Conservation (phyloP, 1,139 yeast species). For the Sugiyamaella japonica region DNA sequence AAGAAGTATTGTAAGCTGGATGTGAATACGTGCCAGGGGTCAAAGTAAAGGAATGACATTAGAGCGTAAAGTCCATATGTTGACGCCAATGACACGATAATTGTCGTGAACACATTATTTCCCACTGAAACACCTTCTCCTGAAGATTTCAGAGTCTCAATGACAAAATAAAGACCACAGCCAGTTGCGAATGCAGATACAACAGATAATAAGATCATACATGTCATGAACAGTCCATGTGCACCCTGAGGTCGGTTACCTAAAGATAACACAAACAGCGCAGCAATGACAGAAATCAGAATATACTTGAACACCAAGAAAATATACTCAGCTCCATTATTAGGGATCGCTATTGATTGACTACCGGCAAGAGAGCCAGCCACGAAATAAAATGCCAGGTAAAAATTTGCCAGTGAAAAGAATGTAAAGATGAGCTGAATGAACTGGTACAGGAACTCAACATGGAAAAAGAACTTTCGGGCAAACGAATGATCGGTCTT, state of each 20-base stretch:
- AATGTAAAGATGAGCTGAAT: slow-evolving; percentile 75
- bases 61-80: slow-evolving; percentile 83
- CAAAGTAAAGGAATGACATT: slow-evolving; percentile 79
- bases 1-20: slow-evolving; percentile 83
- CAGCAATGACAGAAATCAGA: slow-evolving; percentile 75
- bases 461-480: slow-evolving; percentile 74
- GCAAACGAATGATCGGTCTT: slow-evolving; percentile 74
- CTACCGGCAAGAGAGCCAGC: slow-evolving; percentile 75
- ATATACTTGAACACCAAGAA: slow-evolving; percentile 83
- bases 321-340: slow-evolving; percentile 63
- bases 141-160: slow-evolving; percentile 47
- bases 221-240: slow-evolving; percentile 62
- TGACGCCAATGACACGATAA: slow-evolving; percentile 76
- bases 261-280: slow-evolving; percentile 86
- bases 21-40: slow-evolving; percentile 92
- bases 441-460: slow-evolving; percentile 83
- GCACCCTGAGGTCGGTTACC: slow-evolving; percentile 97
- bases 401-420: slow-evolving; percentile 88
- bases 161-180: slow-evolving; percentile 81
- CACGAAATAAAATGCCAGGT: slow-evolving; percentile 85
- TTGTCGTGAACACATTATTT: slow-evolving; percentile 61
- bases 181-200: slow-evolving; percentile 81
- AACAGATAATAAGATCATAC: slow-evolving; percentile 69
- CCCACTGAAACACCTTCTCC: slow-evolving; percentile 45
- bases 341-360: slow-evolving; percentile 52